Evolutionary conservation across 257 asterid genomes (phyloP), one percentile per base, ranked within the genome.

Genomic region (Euphrasia confusa): DNA sequence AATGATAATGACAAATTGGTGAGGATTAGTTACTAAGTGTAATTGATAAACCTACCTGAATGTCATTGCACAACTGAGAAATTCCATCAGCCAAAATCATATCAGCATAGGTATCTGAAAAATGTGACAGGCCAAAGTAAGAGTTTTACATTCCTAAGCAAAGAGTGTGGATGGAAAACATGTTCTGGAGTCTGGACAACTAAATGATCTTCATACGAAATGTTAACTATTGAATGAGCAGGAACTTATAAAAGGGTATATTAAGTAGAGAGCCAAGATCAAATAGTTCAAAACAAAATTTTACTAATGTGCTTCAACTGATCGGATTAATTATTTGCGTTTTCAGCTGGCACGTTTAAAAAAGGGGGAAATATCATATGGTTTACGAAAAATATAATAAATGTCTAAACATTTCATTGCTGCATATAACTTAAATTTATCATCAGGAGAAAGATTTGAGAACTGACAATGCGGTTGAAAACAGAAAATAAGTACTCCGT

Each of bases 31-130:
- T 10, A 37, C 11, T 8, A 7, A 8, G 42, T n/a, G 42, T 28
- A 60, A 73, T 18, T 69, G 68, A 58, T 33, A 64, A 66, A 37
- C 53, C 68, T 67, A 83, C 90, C 90, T 80, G 83, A 68, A 83
- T 74, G 66, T 83, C 90, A 61, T 67, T 83, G 78, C 90, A 83
- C 35, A 83, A 60, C 61, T 72, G 60, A 66, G 84, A 71, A 76
- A 83, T 83, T 65, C 90, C 90, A 68, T 83, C 90, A 69, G 70
- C 90, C 77, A 80, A 48, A 65, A 83, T 80, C 90, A 83, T 80
- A 61, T 83, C 90, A 44, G 79, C 75, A 74, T 78, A 76, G 45
- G 83, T 78, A 79, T 82, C 89, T 82, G 83, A 49, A 73, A 49
- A 65, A 53, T 37, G 50, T 37, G 68, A 65, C 42, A 67, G 63